Base-by-base conservation (phyloP, 2,329 filamentous ascomycete genomes). In the Paraphoma chrysanthemicola region DNA sequence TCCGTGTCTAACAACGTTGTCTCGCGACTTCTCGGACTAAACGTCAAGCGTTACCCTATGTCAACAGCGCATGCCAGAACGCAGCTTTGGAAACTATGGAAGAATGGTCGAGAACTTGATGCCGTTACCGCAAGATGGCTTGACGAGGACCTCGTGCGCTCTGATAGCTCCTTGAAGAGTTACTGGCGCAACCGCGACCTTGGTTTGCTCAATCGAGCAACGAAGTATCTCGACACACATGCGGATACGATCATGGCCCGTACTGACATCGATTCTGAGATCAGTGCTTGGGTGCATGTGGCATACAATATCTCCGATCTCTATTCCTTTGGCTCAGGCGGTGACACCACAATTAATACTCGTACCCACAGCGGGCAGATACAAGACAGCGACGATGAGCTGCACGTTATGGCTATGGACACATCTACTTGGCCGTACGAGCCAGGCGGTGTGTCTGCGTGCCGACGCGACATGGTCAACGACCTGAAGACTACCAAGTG, bases 271-370 rank as follows among this genome's bases (percentile, higher is more conserved):
- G 79, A 81, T 43, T 79, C 78, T 48, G 78, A 81, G 48, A 80
- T 83, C 46, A 81, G 79, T 52, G 78, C 80, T 16, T 83, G 81
- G 81, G 81, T 79, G 8, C 78, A 80, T 0, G 68, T 83, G 12
- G 81, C 81, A 3, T 75, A 81, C 51, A 82, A 81, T 47, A 77
- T 81, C 38, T 80, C 79, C 48, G 81, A 83, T 66, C 67, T 83
- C n/a, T 78, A 80, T 64, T 81, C 77, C 55, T 83, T 83, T 49
- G 81, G 81, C 11, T 78, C 80, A 48, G 81, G 81, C 11, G 81
- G 81, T 17, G 81, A 83, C 61, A 77, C 81, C 4, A 78, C 81
- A 43, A 78, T 82, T 54, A 79, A 81, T 53, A 83, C 81, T 1
- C 69, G 80, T 36, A 80, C 78, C 0, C 78, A 50, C 16, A 36